These are phyloP conservation scores for Plenodomus tracheiphilus DNA, from an alignment of 2,329 filamentous ascomycete species.

Conservation along the genomic window DNA sequence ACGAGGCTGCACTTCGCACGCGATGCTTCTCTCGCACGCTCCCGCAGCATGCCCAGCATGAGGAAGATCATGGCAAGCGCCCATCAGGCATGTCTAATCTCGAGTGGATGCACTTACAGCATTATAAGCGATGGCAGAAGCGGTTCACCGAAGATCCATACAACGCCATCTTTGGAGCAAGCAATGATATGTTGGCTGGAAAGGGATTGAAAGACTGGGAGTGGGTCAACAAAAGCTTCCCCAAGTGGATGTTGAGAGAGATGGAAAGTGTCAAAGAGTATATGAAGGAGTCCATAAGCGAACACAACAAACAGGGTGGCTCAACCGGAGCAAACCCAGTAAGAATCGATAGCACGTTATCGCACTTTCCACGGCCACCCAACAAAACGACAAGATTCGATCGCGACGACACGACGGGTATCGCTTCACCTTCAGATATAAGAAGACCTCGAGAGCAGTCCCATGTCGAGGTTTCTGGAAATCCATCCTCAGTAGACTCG, in stretches of 20 bases:
- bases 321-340: background rate
- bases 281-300: background rate
- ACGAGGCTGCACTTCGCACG: conserved; percentile 26
- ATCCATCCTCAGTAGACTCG: background rate
- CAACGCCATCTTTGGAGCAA: conserved; percentile 48
- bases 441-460: conserved; percentile 28
- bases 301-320: background rate
- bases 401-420: conserved; percentile 19
- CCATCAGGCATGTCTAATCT: conserved; percentile 31
- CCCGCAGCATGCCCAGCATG: conserved; percentile 20
- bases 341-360: background rate
- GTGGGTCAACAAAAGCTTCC: conserved; percentile 34
- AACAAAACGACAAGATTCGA: conserved; percentile 19
- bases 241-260: conserved; percentile 38
- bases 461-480: conserved; percentile 6
- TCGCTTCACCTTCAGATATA: conserved; percentile 38
- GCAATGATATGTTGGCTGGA: conserved; percentile 38
- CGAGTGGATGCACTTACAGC: conserved; percentile 36
- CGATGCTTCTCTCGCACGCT: conserved; percentile 36
- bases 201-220: conserved; percentile 36
- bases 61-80: conserved; percentile 21
- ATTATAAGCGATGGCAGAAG: conserved; percentile 34
- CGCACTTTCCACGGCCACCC: conserved; percentile 18
- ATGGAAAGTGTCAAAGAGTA: conserved; percentile 15
- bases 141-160: conserved; percentile 48